phyloP scores from a whole-genome alignment of 495 filamentous ascomycete genomes.

The Neurospora hispaniola region DNA sequence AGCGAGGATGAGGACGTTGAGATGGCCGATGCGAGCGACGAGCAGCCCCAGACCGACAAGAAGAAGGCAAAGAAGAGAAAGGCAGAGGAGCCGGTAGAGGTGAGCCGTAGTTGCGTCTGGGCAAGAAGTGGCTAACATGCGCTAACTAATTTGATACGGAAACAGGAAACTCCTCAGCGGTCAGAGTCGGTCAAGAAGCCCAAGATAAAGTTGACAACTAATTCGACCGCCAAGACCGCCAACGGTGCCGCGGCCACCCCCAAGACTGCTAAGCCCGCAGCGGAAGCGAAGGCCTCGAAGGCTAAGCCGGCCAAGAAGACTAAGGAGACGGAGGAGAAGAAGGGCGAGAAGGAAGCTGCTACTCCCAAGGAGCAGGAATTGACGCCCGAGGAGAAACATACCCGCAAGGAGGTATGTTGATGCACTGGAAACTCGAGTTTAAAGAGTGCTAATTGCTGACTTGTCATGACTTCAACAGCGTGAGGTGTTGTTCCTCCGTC shows the following conservation, averaged over 20 bases:
- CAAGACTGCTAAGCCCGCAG: conserved; percentile 39
- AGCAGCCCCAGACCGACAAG: conserved; percentile 36
- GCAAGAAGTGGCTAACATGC: conserved; percentile 8
- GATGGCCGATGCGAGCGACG: conserved; percentile 56
- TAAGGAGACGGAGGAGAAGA: conserved; percentile 51
- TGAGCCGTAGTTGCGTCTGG: conserved; percentile 24
- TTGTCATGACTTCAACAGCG: conserved; percentile 31
- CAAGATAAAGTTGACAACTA: conserved; percentile 50
- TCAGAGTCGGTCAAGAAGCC: conserved; percentile 56
- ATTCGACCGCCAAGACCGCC: conserved; percentile 39
- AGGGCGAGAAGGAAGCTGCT: conserved; percentile 43
- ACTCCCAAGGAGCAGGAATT: conserved; percentile 41
- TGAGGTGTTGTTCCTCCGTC: conserved; percentile 71
- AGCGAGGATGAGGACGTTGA: conserved; percentile 61
- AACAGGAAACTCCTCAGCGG: conserved; percentile 49
- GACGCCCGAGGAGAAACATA: conserved; percentile 34
- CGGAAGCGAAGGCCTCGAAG: conserved; percentile 47
- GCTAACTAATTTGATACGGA: conserved; percentile 20
- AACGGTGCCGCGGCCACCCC: conserved; percentile 38
- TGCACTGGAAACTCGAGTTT: neutral
- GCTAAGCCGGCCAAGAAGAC: conserved; percentile 50
- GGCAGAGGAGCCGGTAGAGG: conserved; percentile 57
- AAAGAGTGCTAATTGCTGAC: conserved; percentile 3
- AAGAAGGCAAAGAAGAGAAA: conserved; percentile 64
- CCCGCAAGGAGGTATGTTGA: conserved; percentile 48